Evolutionary conservation across 2,329 filamentous ascomycete species (phyloP), one percentile per base, ranked within the genome.

Genomic region (Ophiocordyceps robertsii): DNA sequence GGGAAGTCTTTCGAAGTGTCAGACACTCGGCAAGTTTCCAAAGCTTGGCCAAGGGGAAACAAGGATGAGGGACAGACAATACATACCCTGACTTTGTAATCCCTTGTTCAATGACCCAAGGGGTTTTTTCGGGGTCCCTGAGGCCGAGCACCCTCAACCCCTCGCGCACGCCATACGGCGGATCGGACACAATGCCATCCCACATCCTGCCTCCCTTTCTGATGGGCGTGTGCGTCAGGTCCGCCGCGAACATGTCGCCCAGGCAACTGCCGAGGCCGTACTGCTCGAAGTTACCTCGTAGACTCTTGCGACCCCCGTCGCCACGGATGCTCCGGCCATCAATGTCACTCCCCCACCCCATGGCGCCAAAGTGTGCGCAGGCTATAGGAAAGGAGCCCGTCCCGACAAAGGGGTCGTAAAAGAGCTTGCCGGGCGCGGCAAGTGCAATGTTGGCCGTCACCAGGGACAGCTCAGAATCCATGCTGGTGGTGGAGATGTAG

Each of bases 401-500:
- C 5, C 92, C 92, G 45, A 92, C 88, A 56, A 98, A 98, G 0
- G 92, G 92, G 53, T 98, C 92, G 55, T 90, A 95, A 53, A 94
- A 85, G 2, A 96, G 58, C 56, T 85, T 93, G 0, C 87, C 90
- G 0, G 88, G 84, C 0, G 68, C 80, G 0, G 88, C 88, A 13
- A 85, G 75, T 0, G 86, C 85, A 51, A 98, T 79, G 56, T 96
- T 98, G 2, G 90, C 92, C 0, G 89, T 95, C 19, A 98, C 68
- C 1, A 98, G 72, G 12, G 88, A 85, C 37, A 98, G 71, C 60
- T 96, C 92, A 0, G 90, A 84, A 58, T 98, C 92, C 92, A 98
- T 96, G 38, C 85, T 92, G 0, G 92, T 98, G 0, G 90, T 96
- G 51, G 84, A 87, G 53, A 98, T 96, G 58, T 98, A 98, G 33